phyloP scores from a whole-genome alignment of 768 basidiomycete species.

The Albatrellus ellisii region DNA sequence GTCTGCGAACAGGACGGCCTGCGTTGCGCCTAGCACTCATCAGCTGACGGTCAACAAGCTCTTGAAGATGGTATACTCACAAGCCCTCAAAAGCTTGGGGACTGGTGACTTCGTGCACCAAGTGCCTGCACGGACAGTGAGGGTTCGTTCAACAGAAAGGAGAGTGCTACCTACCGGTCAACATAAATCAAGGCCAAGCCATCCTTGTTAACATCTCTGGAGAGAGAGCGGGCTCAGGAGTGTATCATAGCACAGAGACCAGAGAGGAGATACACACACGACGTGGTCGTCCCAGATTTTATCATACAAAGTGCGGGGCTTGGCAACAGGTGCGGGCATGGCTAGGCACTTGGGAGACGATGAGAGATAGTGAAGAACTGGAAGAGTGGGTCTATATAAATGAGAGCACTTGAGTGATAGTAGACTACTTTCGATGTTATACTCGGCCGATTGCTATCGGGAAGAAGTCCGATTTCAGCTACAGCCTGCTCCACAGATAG shows the following conservation, averaged over 20 bases:
- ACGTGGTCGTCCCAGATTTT: conserved; percentile 98
- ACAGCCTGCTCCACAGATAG: too few relatives aligned
- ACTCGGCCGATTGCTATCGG: too few relatives aligned
- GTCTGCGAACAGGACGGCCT: conserved; percentile 40
- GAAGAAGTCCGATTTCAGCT: too few relatives aligned
- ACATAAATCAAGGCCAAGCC: conserved; percentile 75
- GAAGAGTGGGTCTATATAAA: too few relatives aligned
- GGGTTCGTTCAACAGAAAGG: not conserved
- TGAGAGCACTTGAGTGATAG: too few relatives aligned
- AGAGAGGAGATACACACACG: conserved; percentile 37
- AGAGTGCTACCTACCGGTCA: conserved; percentile 23
- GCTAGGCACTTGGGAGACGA: conserved; percentile 4
- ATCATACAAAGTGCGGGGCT: conserved; percentile 88
- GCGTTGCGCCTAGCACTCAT: conserved; percentile 28
- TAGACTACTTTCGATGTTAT: too few relatives aligned
- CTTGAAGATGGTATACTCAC: conserved; percentile 16
- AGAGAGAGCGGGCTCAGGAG: conserved; percentile 1
- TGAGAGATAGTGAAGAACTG: not conserved
- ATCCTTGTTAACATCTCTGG: conserved; percentile 58
- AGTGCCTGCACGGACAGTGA: conserved; percentile 25
- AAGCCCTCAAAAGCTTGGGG: conserved; percentile 52
- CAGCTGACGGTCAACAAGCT: not conserved
- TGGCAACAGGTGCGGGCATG: conserved; percentile 43
- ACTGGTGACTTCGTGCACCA: conserved; percentile 52
- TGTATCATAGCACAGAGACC: not conserved